These are phyloP conservation scores for Senna siamea DNA, from an alignment of 306 rosid species.

Conservation along the genomic window DNA sequence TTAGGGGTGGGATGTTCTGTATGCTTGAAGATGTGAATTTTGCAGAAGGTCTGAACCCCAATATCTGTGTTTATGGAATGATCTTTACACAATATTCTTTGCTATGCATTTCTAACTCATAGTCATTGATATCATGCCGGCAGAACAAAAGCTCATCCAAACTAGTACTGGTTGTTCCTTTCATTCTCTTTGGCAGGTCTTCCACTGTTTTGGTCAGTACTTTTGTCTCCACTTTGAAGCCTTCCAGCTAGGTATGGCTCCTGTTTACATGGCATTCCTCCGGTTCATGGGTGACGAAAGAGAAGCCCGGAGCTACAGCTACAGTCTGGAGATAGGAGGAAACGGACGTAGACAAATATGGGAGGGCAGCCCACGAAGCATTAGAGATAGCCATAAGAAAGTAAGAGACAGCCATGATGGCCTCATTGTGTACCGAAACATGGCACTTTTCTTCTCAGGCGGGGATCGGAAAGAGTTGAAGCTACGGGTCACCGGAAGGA, in stretches of 20 bases:
- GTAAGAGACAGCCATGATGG: constrained; percentile 83
- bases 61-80: not conserved
- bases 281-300: constrained; percentile 74
- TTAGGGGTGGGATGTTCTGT: not conserved
- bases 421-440: constrained; percentile 64
- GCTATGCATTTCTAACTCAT: constrained; percentile 21
- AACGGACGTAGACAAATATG: constrained; percentile 59
- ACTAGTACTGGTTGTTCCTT: constrained; percentile 4
- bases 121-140: constrained; percentile 4
- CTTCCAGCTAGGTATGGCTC: constrained; percentile 70
- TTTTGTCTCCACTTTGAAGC: constrained; percentile 81
- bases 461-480: constrained; percentile 70
- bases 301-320: constrained; percentile 63
- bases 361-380: constrained; percentile 71
- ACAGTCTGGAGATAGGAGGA: constrained; percentile 74
- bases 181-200: constrained; percentile 50
- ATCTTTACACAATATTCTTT: not conserved
- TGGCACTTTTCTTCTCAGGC: constrained; percentile 75
- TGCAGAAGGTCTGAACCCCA: not conserved
- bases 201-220: constrained; percentile 71
- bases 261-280: constrained; percentile 74
- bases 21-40: not conserved
- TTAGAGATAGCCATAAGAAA: constrained; percentile 69
- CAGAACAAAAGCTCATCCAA: not conserved
- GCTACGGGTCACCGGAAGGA: constrained; percentile 67